Evolutionary conservation across 2,329 filamentous ascomycete genomes (phyloP).

Genomic region (Fusarium hostae): DNA sequence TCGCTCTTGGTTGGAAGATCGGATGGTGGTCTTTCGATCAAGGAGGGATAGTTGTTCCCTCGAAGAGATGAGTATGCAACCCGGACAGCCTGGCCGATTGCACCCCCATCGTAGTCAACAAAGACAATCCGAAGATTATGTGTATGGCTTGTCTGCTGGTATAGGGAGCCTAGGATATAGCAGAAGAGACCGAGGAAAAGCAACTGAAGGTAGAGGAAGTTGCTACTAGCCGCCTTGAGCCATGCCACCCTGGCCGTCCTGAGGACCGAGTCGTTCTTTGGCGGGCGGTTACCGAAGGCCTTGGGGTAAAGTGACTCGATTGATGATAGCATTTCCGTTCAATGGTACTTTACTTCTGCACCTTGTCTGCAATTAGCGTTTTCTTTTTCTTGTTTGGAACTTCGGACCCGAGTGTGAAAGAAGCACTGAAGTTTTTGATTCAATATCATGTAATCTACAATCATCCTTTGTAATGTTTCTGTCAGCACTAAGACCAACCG

Average conservation of each 20-base stretch:
- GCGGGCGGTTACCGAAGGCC: neutral
- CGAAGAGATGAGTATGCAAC: constrained; percentile 29
- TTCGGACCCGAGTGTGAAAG: too few relatives aligned
- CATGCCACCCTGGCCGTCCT: constrained; percentile 4
- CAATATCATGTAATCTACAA: too few relatives aligned
- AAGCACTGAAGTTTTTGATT: too few relatives aligned
- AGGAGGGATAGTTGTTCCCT: constrained; percentile 26
- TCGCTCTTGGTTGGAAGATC: neutral
- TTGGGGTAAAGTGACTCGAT: too few relatives aligned
- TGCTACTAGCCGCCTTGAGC: constrained; percentile 24
- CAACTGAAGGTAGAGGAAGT: constrained; percentile 55
- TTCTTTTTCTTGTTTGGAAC: too few relatives aligned
- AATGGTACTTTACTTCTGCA: too few relatives aligned
- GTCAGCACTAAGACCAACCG: too few relatives aligned
- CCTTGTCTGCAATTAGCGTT: too few relatives aligned
- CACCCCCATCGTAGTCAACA: constrained; percentile 41
- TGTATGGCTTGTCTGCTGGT: constrained; percentile 27
- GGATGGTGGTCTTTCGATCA: constrained; percentile 21
- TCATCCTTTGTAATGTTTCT: too few relatives aligned
- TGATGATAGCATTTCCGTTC: too few relatives aligned
- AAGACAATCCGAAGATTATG: constrained; percentile 34
- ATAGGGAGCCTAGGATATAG: constrained; percentile 40
- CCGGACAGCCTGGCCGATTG: constrained; percentile 36
- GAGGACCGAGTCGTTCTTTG: neutral
- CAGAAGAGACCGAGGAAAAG: constrained; percentile 39